Evolutionary conservation across 2,329 filamentous ascomycete genomes (phyloP).

Genomic region (Magnaporthales sp.): DNA sequence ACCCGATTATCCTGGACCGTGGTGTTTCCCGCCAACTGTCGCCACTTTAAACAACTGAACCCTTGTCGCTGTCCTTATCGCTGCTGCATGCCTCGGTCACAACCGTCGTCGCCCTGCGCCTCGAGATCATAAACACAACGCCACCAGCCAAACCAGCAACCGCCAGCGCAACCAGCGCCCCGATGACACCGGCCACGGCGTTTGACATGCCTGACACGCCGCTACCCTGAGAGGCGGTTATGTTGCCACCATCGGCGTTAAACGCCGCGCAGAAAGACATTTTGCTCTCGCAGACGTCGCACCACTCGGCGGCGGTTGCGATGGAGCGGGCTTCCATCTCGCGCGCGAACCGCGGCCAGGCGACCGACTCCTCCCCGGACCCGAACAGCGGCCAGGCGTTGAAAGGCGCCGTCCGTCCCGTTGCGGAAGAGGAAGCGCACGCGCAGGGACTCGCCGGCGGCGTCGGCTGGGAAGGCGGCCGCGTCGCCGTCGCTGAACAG

Average conservation of each 20-base stretch:
- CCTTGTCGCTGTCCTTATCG: not conserved
- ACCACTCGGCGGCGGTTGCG: not conserved
- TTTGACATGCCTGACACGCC: not conserved
- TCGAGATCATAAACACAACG: not conserved
- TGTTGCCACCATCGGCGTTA: not conserved
- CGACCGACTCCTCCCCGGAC: not conserved
- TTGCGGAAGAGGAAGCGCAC: conserved; percentile 4
- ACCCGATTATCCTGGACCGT: no score
- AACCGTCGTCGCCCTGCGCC: not conserved
- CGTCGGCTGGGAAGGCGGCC: not conserved
- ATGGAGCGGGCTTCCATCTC: conserved; percentile 2
- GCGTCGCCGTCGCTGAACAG: not conserved
- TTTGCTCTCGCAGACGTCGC: not conserved
- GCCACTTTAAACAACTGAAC: not conserved
- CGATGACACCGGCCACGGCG: conserved; percentile 1
- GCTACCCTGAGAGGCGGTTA: not conserved
- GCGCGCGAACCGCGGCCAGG: not conserved
- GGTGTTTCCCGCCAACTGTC: no score
- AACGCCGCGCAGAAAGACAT: not conserved
- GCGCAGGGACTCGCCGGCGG: not conserved
- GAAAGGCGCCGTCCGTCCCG: conserved; percentile 2
- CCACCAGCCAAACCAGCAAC: not conserved
- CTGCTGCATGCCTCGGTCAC: not conserved
- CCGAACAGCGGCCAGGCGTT: conserved; percentile 1
- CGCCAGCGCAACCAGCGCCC: not conserved